phyloP scores from a whole-genome alignment of 495 filamentous ascomycete genomes.

The Penicillium soppii region DNA sequence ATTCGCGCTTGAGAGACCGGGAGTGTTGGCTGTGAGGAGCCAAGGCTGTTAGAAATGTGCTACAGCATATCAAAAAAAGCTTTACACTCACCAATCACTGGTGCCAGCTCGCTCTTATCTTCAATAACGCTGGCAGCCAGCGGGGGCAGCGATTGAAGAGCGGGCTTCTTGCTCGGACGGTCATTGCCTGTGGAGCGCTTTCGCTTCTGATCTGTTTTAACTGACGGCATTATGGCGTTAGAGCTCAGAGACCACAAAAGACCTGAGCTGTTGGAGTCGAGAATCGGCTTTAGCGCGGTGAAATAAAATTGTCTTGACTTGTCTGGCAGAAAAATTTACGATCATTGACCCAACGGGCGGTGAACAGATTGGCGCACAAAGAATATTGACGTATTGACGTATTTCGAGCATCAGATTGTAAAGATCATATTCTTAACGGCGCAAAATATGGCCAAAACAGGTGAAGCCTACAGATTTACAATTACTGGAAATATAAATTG shows the following conservation, averaged over 20 bases:
- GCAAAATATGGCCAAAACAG: too few species aligned
- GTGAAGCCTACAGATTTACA: not conserved
- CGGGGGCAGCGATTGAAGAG: slow-evolving; percentile 43
- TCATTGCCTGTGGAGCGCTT: slow-evolving; percentile 61
- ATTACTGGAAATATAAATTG: not conserved
- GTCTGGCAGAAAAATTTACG: slow-evolving; percentile 31
- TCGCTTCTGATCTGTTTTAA: slow-evolving; percentile 66
- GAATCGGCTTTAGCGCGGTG: slow-evolving; percentile 12
- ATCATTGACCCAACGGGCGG: slow-evolving; percentile 22
- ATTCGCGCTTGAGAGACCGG: slow-evolving; percentile 60
- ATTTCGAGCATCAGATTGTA: too few species aligned
- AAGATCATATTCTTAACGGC: too few species aligned
- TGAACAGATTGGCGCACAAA: slow-evolving; percentile 20
- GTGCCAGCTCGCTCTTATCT: slow-evolving; percentile 57
- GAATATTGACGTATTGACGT: slow-evolving; percentile 12
- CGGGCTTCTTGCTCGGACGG: slow-evolving; percentile 63
- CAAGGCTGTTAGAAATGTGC: slow-evolving; percentile 6
- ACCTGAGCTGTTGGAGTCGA: slow-evolving; percentile 5
- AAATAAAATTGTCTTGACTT: slow-evolving; percentile 29
- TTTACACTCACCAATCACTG: slow-evolving; percentile 50
- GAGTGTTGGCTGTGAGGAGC: slow-evolving; percentile 58
- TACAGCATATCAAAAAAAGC: not conserved
- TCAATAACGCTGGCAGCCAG: slow-evolving; percentile 58
- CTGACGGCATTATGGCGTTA: slow-evolving; percentile 47
- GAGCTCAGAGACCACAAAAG: not conserved